Base-by-base conservation (phyloP, 108 stramenopile genomes). In the Cyclotella distinguenda region DNA sequence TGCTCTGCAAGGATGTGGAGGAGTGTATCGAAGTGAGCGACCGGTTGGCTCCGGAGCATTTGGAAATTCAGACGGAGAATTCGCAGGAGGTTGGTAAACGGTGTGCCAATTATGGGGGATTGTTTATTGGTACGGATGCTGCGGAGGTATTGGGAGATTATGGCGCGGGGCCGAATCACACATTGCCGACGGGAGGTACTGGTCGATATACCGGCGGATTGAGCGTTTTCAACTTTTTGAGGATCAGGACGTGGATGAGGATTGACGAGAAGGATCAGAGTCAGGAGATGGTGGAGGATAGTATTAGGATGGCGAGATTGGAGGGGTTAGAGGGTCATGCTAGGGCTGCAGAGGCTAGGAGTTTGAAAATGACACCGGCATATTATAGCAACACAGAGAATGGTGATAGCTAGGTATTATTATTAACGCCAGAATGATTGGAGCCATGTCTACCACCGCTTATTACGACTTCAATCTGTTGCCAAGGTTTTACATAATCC, bases 141-240 rank as follows among this genome's bases (percentile, higher is more conserved):
- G 97, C 99, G 13, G 99, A 98, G 82, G 99, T 98, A 6, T 65
- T 98, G 39, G 99, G 99, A 44, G 99, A 99, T 79, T 98, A 99
- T 65, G 99, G 97, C 23, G 97, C 96, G 9, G 99, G 99, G 26
- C 99, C 99, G 6, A 99, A 99, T 83, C 99, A 99, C 77, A 98
- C 98, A 8, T 74, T 99, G 32, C 99, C 99, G 36, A 99, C 99
- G 0, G 94, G 96, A 26, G 97, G 97, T 51, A 97, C 99, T 3
- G 97, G 95, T 5, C 75, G 90, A 27, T 98, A 98, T 82, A 99
- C 99, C 1, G 99, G 99, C 8, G 99, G 99, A 30, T 75, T 99
- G 32, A 83, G 79, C 22, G 97, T 99, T 1, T 96, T 97, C 64
- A 97, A 95, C 66, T 99, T 99, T 84, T 80, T 99, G 64, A 71